Evolutionary conservation across 768 basidiomycete genomes (phyloP), one percentile per base, ranked within the genome.

Genomic region (Naematelia encephala): DNA sequence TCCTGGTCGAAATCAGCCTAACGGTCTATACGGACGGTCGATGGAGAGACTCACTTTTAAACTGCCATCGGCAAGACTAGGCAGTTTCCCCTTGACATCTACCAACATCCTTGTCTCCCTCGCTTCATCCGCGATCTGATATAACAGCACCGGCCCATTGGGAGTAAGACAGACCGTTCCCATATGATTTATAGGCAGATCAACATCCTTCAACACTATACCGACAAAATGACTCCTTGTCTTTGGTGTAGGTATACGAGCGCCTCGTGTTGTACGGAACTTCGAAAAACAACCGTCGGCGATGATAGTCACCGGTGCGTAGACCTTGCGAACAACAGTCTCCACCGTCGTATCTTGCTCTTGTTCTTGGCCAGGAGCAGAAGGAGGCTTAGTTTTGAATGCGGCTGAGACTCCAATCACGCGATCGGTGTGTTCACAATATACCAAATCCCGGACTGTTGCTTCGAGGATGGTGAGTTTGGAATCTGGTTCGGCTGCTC

Each of bases 251-350:
- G 68, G 69, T 1, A 66, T 39, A 21, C 60, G 55, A 14, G 57
- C 53, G 8, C 60, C 62, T 3, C 60, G 63, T 1, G 51, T 51
- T 2, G 44, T 28, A 51, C 94, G 82, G 81, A 99, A 93, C 71
- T 93, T 96, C 3, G 90, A 93, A 78, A 90, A 90, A 76, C 91
- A 96, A 0, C 94, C 94, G 73, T 99, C 94, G 3, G 93, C 91
- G 59, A 97, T 79, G 72, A 98, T 79, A 46, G 91, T 89, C 51
- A 99, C 76, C 63, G 87, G 85, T 0, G 89, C 91, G 58, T 80
- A 82, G 68, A 86, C 86, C 0, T 81, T 70, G 60, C 85, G 81
- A 14, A 70, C 65, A 13, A 70, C 56, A 12, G 57, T 54, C 44
- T 59, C 67, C n/a, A n/a, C n/a, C n/a, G n/a, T n/a, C n/a, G n/a